Base-by-base conservation (phyloP, 495 filamentous ascomycete species). In the Penicillium diatomitis region DNA sequence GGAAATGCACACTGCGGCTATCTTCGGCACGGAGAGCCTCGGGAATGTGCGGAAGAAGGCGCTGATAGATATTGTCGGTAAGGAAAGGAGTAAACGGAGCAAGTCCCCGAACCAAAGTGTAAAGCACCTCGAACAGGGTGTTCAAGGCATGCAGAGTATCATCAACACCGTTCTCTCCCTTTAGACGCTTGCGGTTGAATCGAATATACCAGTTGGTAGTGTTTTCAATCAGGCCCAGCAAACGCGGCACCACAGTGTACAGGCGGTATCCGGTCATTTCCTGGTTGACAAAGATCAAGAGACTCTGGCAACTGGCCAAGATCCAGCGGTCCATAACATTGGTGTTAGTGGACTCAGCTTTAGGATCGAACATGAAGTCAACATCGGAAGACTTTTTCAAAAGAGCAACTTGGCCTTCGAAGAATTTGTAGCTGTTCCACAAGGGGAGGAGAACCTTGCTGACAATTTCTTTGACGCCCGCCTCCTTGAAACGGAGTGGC, bases 321-420 rank as follows among this genome's bases (percentile, higher is more conserved):
- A 97, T 92, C 92, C 92, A 98, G 52, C 83, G 81, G 60, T 98
- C 92, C 88, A 98, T 95, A 38, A 97, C 87, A 52, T 97, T 98
- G 33, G 80, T 82, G 61, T 91, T 95, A 8, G 74, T 80, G 32
- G 62, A 51, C 62, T 89, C 85, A 43, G 83, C 78, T 49, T 77
- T 74, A 3, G 88, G 86, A 56, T 92, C 83, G 62, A 92, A 96
- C 40, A 81, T 61, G 60, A 82, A 97, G 52, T 92, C 83, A 10
- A 86, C 69, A 38, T 81, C 75, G 48, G 87, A 82, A 41, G 91
- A 74, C 75, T 97, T 98, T 76, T 96, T 96, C 50, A 95, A 69
- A 10, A 98, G 76, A 44, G 82, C 73, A n/a, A 90, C 88, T 68
- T 96, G 92, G n/a, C 88, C 90, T 44, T 92, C 86, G 50, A 97